phyloP scores from a whole-genome alignment of 495 filamentous ascomycete genomes.

The Lasiosphaeris hirsuta region DNA sequence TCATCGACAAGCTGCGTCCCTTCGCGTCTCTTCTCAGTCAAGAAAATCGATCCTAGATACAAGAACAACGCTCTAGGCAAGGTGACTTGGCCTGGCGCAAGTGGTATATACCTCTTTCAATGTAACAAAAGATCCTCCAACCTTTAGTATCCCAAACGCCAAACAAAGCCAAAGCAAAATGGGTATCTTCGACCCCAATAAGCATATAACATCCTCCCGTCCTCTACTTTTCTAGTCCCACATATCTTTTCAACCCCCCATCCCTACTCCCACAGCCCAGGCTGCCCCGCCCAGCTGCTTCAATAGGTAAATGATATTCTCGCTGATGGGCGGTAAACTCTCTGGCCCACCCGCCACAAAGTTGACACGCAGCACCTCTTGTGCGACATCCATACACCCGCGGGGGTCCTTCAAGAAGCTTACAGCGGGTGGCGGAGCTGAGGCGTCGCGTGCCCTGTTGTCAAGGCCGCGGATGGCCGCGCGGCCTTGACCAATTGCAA shows the following conservation, averaged over 20 bases:
- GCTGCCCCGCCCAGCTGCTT: conserved; percentile 48
- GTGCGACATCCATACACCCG: conserved; percentile 44
- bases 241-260: conserved; percentile 10
- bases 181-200: too few relatives aligned
- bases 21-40: too few relatives aligned
- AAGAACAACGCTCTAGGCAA: too few relatives aligned
- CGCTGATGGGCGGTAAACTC: conserved; percentile 69
- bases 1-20: too few relatives aligned
- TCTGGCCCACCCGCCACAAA: conserved; percentile 59
- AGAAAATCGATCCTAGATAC: too few relatives aligned
- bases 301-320: conserved; percentile 55
- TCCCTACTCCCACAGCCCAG: conserved; percentile 31
- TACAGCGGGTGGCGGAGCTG: conserved; percentile 14
- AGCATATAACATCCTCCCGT: too few relatives aligned
- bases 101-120: too few relatives aligned
- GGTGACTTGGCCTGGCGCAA: too few relatives aligned
- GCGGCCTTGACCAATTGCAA: conserved; percentile 43
- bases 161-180: too few relatives aligned
- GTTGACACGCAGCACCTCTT: conserved; percentile 47
- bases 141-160: too few relatives aligned
- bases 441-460: conserved; percentile 21
- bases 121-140: too few relatives aligned
- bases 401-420: conserved; percentile 43
- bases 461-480: conserved; percentile 39
- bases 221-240: too few relatives aligned